Evolutionary conservation across 495 filamentous ascomycete genomes (phyloP).

Genomic region (Penicillium egyptiacum): DNA sequence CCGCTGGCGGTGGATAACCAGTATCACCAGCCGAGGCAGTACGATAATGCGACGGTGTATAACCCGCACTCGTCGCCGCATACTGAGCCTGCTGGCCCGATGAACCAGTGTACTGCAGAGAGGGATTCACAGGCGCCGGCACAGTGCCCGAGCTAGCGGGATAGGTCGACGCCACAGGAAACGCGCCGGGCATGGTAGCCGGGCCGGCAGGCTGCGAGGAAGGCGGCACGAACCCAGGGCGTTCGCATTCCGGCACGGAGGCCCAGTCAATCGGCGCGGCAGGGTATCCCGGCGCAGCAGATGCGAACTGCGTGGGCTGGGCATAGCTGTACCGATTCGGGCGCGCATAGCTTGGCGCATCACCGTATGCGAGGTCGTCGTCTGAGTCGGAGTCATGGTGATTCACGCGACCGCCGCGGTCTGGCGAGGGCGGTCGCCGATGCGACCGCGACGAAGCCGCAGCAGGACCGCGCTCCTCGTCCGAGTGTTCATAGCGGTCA

Average conservation of each 20-base stretch:
- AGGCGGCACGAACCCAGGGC: constrained; percentile 44
- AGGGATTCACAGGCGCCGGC: constrained; percentile 22
- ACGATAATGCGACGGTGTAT: constrained; percentile 31
- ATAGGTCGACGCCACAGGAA: constrained; percentile 31
- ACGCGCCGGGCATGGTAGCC: constrained; percentile 42
- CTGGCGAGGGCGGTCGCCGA: constrained; percentile 26
- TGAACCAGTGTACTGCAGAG: constrained; percentile 31
- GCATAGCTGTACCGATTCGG: constrained; percentile 53
- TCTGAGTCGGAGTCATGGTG: constrained; percentile 38
- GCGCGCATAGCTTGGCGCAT: constrained; percentile 47
- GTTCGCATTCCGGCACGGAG: constrained; percentile 42
- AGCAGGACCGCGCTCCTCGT: constrained; percentile 27
- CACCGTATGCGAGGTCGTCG: constrained; percentile 45
- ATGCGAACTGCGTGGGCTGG: constrained; percentile 33
- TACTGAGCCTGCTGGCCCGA: constrained; percentile 21
- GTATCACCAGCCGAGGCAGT: constrained; percentile 28
- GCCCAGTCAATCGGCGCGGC: constrained; percentile 30
- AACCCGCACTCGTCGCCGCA: constrained; percentile 11
- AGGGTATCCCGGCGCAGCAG: constrained; percentile 4
- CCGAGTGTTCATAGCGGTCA: constrained; percentile 42
- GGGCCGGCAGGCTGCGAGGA: constrained; percentile 30
- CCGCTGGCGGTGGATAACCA: constrained; percentile 15
- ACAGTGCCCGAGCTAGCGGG: constrained; percentile 22
- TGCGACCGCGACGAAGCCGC: constrained; percentile 18
- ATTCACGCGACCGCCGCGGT: constrained; percentile 34